phyloP scores from a whole-genome alignment of 1,139 yeast genomes.

The Geotrichum cucujoidarum region DNA sequence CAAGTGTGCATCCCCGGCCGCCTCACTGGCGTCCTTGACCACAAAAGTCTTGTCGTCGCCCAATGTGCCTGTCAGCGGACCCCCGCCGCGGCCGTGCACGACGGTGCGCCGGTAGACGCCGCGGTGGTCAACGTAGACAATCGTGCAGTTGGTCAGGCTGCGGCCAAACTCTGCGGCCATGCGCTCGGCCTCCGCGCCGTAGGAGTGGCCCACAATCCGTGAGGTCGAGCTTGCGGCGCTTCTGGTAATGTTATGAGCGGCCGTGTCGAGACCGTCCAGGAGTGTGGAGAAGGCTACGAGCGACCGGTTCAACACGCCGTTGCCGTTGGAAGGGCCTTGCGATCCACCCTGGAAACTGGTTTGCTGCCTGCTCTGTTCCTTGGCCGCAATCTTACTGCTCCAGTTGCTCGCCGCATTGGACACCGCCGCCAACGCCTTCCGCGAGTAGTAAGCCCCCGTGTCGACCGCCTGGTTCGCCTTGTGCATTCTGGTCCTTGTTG shows the following conservation, averaged over 20 bases:
- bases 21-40: not conserved
- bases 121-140: conserved; percentile 17
- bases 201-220: conserved; percentile 16
- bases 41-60: conserved; percentile 8
- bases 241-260: conserved; percentile 11
- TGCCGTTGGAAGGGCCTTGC: not conserved
- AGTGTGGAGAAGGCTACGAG: conserved; percentile 19
- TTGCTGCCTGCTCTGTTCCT: not conserved
- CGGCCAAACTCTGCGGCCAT: conserved; percentile 13
- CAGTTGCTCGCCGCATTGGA: conserved; percentile 13
- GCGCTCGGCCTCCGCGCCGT: conserved; percentile 18
- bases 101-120: conserved; percentile 18
- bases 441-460: conserved; percentile 16
- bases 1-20: too few relatives aligned
- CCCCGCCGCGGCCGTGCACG: conserved; percentile 15
- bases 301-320: conserved; percentile 11
- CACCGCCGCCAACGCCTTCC: conserved; percentile 14
- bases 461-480: conserved; percentile 12
- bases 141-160: conserved; percentile 13
- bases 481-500: conserved; percentile 13
- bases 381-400: conserved; percentile 18
- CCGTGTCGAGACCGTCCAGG: conserved; percentile 18
- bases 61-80: conserved; percentile 4
- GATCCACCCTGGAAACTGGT: not conserved
- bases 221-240: conserved; percentile 14